Base-by-base conservation (phyloP, 805 yeast species). In the Yarrowia porcina region DNA sequence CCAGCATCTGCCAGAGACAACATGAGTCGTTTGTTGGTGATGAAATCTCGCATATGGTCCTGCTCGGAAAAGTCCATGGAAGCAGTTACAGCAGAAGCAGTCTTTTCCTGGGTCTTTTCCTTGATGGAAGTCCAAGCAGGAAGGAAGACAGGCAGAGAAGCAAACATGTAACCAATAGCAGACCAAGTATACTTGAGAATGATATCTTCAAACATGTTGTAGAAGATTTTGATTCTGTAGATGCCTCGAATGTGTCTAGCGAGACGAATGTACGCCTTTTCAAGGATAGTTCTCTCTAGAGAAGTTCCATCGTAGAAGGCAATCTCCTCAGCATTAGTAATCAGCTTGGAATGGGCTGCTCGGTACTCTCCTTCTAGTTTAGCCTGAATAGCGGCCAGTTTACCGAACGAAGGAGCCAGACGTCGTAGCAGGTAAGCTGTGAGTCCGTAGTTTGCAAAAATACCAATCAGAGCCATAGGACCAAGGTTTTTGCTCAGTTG, bases 1-100 rank as follows among this genome's bases (percentile, higher is more conserved):
- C 97, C 97, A 0, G 98, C 97, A 76, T 92, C 98, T 4, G 97
- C 96, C 72, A 92, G 80, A 3, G 94, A 87, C 67, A 92, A 80
- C 89, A 92, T 87, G 66, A 92, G 80, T 70, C 98, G 82, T 76
- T 92, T 92, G 78, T 92, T 92, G 62, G 90, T 91, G 69, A 92
- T 87, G 69, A 91, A 92, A 67, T 89, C 90, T 69, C 90, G 86
- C 90, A 92, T 90, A 75, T 86, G 69, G 65, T 76, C 76, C 11
- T 76, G 71, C 68, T 71, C 72, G 25, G 66, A 61, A 64, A 61
- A 62, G 33, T 66, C 69, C 64, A 72, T 30, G 65, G 65, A 35
- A 25, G 66, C 67, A 13, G 49, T 47, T 17, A 65, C 62, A 11
- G 64, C 39, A 15, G 66, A 64, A 27, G 67, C 52, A 44, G 52